A percentile compares a stretch with the other conserved stretches of the same genome.
Conservation (phyloP, 305 asterid species). For the Rubia peregrina region DNA sequence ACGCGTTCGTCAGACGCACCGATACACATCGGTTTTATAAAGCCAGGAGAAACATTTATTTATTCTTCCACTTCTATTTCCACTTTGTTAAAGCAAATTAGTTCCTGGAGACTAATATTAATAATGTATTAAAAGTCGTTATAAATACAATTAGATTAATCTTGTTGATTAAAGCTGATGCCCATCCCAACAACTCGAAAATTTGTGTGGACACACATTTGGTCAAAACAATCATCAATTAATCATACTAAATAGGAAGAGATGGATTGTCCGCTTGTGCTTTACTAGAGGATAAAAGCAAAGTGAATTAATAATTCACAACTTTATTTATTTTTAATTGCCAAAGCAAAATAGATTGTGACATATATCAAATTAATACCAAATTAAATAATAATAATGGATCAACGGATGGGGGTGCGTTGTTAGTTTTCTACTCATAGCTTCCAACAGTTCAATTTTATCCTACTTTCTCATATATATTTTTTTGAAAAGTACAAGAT, state of each 20-base stretch:
- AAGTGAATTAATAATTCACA: slow-evolving; percentile 2
- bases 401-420: not conserved
- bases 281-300: slow-evolving; percentile 36
- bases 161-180: slow-evolving; percentile 1
- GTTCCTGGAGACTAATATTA: not conserved
- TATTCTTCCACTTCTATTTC: slow-evolving; percentile 27
- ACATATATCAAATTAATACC: slow-evolving; percentile 3
- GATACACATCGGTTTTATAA: not conserved
- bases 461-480: too few species aligned
- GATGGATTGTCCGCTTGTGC: slow-evolving; percentile 42
- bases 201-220: slow-evolving; percentile 34
- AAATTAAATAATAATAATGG: not conserved
- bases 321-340: slow-evolving; percentile 4
- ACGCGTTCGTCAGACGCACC: slow-evolving; percentile 16
- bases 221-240: slow-evolving; percentile 65
- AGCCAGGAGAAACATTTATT: not conserved
- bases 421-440: not conserved
- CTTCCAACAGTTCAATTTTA: not conserved
- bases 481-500: too few species aligned
- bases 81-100: slow-evolving; percentile 27
- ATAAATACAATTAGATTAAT: not conserved
- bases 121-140: not conserved
- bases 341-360: slow-evolving; percentile 29
- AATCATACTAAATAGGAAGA: slow-evolving; percentile 39
- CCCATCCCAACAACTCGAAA: slow-evolving; percentile 6